Conservation (phyloP, 768 basidiomycete genomes). For the Grammothele lineata region DNA sequence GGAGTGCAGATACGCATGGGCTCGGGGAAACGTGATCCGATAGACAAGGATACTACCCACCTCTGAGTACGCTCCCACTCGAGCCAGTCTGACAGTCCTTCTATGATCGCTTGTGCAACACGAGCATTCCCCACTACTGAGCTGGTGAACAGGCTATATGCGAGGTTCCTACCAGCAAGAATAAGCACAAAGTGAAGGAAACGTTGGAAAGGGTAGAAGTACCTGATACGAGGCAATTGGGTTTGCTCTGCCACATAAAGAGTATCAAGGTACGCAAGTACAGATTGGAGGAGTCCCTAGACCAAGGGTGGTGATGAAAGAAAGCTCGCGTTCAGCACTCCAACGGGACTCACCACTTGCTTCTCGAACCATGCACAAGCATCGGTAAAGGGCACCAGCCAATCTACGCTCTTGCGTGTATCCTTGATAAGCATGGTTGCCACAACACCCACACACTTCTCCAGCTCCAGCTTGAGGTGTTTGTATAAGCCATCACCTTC, state of each 20-base stretch:
- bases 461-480: conserved; percentile 54
- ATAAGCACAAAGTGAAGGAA: not conserved
- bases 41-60: conserved; percentile 20
- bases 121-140: conserved; percentile 45
- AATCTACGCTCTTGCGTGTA: conserved; percentile 33
- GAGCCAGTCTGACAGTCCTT: conserved; percentile 48
- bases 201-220: conserved; percentile 15
- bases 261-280: conserved; percentile 72
- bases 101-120: conserved; percentile 41
- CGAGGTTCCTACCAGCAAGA: conserved; percentile 41
- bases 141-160: conserved; percentile 48
- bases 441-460: conserved; percentile 45
- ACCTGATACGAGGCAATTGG: conserved; percentile 43
- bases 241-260: conserved; percentile 47
- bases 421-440: conserved; percentile 32
- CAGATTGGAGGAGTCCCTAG: conserved; percentile 54
- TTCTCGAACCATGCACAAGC: conserved; percentile 61
- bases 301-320: conserved; percentile 1
- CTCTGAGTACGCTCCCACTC: conserved; percentile 46
- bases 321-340: too few relatives aligned
- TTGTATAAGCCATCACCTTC: conserved; percentile 58
- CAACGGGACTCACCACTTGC: conserved; percentile 48
- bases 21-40: not conserved
- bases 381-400: conserved; percentile 55
- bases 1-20: not conserved